Evolutionary conservation across 140 eudicot species (phyloP).

Genomic region (Stevia rebaudiana): DNA sequence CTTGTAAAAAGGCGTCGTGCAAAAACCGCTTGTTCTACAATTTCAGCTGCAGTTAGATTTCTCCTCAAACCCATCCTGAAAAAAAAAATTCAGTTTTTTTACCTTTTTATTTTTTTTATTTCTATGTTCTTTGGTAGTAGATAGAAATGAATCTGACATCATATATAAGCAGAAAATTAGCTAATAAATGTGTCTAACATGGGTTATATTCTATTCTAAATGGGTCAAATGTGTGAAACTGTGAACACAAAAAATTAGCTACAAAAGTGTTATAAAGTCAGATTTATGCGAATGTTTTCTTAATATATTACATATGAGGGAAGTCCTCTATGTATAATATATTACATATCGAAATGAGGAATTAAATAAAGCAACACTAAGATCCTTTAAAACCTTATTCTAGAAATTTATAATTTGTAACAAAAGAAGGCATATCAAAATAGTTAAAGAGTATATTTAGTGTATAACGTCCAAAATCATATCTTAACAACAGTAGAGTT

Average conservation of each 20-base stretch:
- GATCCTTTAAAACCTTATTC: background rate
- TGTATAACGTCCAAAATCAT: background rate
- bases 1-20: slow-evolving; percentile 70
- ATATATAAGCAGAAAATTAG: background rate
- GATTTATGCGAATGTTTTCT: background rate
- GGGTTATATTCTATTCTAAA: background rate
- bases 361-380: background rate
- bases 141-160: background rate
- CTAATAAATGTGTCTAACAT: background rate
- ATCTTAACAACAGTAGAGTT: background rate
- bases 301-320: background rate
- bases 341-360: background rate
- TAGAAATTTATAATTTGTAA: background rate
- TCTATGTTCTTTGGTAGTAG: slow-evolving; percentile 1
- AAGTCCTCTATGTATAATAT: background rate
- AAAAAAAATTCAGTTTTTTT: slow-evolving; percentile 2
- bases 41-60: slow-evolving; percentile 76
- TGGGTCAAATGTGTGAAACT: background rate
- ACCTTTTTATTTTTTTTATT: background rate
- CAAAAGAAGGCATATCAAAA: background rate
- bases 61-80: slow-evolving; percentile 83
- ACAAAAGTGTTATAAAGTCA: background rate
- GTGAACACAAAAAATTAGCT: background rate
- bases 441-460: background rate
- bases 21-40: slow-evolving; percentile 85